Base-by-base conservation (phyloP, 306 rosid genomes). In the Amphicarpaea edgeworthii region DNA sequence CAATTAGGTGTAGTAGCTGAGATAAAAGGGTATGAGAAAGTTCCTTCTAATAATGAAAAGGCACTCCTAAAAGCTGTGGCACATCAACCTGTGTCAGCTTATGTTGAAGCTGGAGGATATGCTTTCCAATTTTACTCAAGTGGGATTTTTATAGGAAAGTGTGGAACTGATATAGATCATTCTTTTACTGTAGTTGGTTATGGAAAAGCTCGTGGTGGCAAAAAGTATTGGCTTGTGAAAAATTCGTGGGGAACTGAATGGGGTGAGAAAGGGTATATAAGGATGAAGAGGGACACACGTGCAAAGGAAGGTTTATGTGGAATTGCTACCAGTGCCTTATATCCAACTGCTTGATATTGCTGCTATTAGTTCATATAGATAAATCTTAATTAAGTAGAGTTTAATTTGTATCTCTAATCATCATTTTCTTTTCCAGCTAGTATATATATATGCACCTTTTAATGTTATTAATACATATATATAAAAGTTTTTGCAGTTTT, bases 111-210 rank as follows among this genome's bases (percentile, higher is more conserved):
- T 12, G 46, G 57, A 46, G 37, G 24, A 14, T 1, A 6, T 23
- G 62, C 43, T 49, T 78, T 78, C 37, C 77, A 70, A 12, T 70
- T 70, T 61, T 78, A 78, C 5, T 78, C 82, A 0, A 24, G 65
- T 38, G 82, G 82, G 0, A 15, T 70, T 21, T 70, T 69, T n/a
- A 38, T 43, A 2, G 80, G 73, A 21, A 51, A 23, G 7, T 76
- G 80, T 40, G 51, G 62, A 17, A 64, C 45, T 50, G 7, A 23
- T 0, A 2, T 9, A 1, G 4, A 64, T 11, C 80, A 84, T 21
- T 64, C 19, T 17, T 77, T 80, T 24, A 45, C 80, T 0, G 45
- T 8, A 14, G 28, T 77, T 41, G 87, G 87, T 17, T 84, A 72
- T 42, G 82, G 87, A 5, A 53, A 30, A 1, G 7, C 10, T 23